Evolutionary conservation across 305 asterid species (phyloP), one percentile per base, ranked within the genome.

Genomic region (Fraxinus dipetala): DNA sequence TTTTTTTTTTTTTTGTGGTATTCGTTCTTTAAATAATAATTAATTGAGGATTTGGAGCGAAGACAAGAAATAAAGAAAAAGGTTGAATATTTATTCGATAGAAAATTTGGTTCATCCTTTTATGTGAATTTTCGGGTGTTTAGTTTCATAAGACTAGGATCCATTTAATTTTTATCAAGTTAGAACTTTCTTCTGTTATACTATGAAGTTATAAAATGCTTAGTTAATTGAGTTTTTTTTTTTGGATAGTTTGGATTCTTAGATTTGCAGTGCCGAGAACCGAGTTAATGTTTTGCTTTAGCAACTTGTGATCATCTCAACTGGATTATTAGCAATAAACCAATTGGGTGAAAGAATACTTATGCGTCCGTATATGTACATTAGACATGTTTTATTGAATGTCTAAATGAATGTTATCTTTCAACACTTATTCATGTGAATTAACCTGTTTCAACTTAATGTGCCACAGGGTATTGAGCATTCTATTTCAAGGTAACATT

Each of bases 401-500:
- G 54, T 13, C 32, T 65, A 40, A 65, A 18, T 51, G 70, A 31
- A 54, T 43, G n/a, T 9, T 74, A 61, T 35, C 9, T 63, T 43
- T 45, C 22, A 5, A 77, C 43, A 11, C 81, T 38, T 76, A n/a
- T 77, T 78, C 72, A 30, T 73, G 76, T 32, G 22, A 48, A 40
- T 73, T 86, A 73, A 82, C 63, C 18, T 28, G 1, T 83, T 36
- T 18, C 70, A 8, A 77, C 84, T 78, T 28, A 77, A 83, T 84
- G 74, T 79, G 70, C 79, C 36, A 14, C 90, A 91, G 95, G 93
- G 79, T 76, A 74, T 67, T 48, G 90, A 85, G 75, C 43, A 75
- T 70, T 79, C 80, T 74, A 86, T 82, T 10, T 83, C 87, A 76
- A 88, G 92, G 93, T 91, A 86, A 78, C 18, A n/a, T 75, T 78